phyloP scores from a whole-genome alignment of 192 early-diverging fungal genomes.

The Pilobolus umbonatus region DNA sequence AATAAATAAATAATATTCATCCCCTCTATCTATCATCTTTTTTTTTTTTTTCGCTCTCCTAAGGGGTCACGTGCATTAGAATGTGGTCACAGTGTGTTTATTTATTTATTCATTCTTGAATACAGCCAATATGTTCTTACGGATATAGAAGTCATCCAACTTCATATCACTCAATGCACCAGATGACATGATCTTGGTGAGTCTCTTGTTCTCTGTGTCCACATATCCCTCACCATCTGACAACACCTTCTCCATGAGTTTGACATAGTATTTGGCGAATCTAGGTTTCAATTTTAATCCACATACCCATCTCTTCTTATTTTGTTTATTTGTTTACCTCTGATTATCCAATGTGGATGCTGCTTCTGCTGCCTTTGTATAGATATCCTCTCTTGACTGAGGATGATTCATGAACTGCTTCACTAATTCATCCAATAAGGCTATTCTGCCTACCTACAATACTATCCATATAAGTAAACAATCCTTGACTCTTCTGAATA shows the following conservation, averaged over 20 bases:
- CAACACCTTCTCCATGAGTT: slow-evolving; percentile 85
- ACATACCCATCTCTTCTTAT: slow-evolving; percentile 34
- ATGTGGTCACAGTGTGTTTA: too few relatives aligned
- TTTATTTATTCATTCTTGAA: slow-evolving; percentile 23
- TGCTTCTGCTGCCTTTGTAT: slow-evolving; percentile 34
- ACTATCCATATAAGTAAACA: slow-evolving; percentile 20
- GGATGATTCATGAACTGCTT: slow-evolving; percentile 58
- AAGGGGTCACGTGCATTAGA: too few relatives aligned
- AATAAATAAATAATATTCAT: neutral
- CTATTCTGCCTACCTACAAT: slow-evolving; percentile 57
- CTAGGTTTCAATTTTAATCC: too few relatives aligned
- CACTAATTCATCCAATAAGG: slow-evolving; percentile 54
- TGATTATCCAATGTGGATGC: too few relatives aligned
- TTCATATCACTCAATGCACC: slow-evolving; percentile 66
- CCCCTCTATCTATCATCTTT: neutral
- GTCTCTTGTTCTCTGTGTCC: slow-evolving; percentile 73
- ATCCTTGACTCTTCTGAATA: neutral
- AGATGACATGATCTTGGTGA: slow-evolving; percentile 70
- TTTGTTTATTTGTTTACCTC: too few relatives aligned
- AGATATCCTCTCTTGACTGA: neutral
- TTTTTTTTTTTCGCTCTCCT: neutral
- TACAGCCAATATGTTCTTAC: slow-evolving; percentile 75
- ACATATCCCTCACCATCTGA: slow-evolving; percentile 61
- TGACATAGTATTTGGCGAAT: slow-evolving; percentile 82
- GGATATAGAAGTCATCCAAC: slow-evolving; percentile 80